A percentile compares a stretch with the other conserved stretches of the same genome.
Evolutionary conservation across 2,329 filamentous ascomycete genomes (phyloP).

Genomic region (Stemphylium lycopersici): DNA sequence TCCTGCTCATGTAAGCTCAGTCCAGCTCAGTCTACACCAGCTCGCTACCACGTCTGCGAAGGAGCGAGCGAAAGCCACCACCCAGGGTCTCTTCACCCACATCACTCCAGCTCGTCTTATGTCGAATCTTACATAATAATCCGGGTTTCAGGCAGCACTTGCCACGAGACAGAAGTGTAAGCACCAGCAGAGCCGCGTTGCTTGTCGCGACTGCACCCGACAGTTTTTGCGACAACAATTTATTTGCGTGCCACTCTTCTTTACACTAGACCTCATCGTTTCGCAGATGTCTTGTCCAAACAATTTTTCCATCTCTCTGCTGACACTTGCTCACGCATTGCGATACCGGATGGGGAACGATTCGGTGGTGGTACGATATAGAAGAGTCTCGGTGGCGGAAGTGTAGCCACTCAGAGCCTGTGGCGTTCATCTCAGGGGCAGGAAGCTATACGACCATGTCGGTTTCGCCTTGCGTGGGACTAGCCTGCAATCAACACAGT

Average conservation of each 20-base stretch:
- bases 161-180: background rate
- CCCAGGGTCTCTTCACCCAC: background rate
- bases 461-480: conserved; percentile 1
- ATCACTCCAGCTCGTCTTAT: background rate
- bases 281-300: too few relatives aligned
- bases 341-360: background rate
- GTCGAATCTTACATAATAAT: background rate
- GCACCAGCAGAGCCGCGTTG: background rate
- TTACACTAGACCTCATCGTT: too few relatives aligned
- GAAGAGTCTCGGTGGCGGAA: background rate
- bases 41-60: too few relatives aligned
- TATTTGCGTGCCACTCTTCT: too few relatives aligned
- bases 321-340: background rate
- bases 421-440: background rate
- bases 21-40: too few relatives aligned
- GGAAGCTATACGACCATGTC: background rate
- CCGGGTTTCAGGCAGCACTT: background rate
- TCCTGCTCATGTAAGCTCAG: too few relatives aligned
- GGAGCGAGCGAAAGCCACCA: too few relatives aligned
- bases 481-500: background rate
- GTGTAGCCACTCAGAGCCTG: background rate
- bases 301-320: background rate
- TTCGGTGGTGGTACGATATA: background rate
- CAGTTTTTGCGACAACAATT: too few relatives aligned
- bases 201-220: too few relatives aligned